A percentile compares a stretch with the other conserved stretches of the same genome.
Conservation (phyloP, 1,284 basidiomycete species). For the Sphaerobolus stellatus region DNA sequence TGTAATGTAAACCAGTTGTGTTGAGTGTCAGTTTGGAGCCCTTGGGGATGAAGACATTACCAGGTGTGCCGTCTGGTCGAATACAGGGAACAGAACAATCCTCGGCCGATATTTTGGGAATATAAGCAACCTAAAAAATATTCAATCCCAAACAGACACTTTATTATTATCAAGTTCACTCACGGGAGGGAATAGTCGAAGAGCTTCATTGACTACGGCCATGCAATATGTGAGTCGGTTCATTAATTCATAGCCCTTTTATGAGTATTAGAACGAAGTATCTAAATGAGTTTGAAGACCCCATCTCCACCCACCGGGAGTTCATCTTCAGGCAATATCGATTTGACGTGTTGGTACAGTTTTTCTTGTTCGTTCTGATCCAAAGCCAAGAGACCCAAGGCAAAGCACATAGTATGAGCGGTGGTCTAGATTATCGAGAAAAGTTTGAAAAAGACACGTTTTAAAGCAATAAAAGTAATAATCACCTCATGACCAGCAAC, state of each 20-base stretch:
- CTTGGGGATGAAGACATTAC: background rate
- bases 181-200: constrained; percentile 59
- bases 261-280: constrained; percentile 1
- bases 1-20: constrained; percentile 6
- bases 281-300: background rate
- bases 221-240: constrained; percentile 39
- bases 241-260: constrained; percentile 7
- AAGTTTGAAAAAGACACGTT: background rate
- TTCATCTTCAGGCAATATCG: constrained; percentile 40
- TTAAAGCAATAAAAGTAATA: background rate
- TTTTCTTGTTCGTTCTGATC: constrained; percentile 63
- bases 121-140: background rate
- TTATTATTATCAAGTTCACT: constrained; percentile 20
- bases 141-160: background rate
- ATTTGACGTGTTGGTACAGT: constrained; percentile 52
- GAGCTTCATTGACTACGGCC: constrained; percentile 59
- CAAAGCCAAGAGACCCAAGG: constrained; percentile 50
- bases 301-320: constrained; percentile 36
- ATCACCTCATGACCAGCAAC: constrained; percentile 60
- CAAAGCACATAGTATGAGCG: constrained; percentile 56
- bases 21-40: constrained; percentile 10
- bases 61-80: background rate
- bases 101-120: background rate
- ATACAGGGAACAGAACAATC: background rate
- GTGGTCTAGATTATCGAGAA: constrained; percentile 36